These are phyloP conservation scores for Prunella vulgaris DNA, from an alignment of 257 asterid species.

Conservation along the genomic window DNA sequence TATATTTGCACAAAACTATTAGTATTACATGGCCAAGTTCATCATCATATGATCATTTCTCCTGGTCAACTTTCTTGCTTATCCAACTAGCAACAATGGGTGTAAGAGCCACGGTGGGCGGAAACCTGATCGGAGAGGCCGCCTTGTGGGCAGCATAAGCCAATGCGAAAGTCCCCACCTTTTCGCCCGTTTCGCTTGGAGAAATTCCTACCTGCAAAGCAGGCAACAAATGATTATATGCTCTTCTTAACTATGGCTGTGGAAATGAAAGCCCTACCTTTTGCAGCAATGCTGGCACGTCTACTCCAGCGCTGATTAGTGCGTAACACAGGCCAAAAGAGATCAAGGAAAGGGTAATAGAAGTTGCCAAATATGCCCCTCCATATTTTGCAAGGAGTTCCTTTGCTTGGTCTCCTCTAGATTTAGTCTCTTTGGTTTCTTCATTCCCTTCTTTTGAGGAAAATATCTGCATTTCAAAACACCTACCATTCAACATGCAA, in stretches of 20 bases:
- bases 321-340: conserved; percentile 79
- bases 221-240: background rate
- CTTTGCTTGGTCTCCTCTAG: conserved; percentile 86
- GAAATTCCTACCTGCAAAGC: conserved; percentile 68
- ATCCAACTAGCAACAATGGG: conserved; percentile 93
- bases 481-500: background rate
- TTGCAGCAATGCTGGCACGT: conserved; percentile 68
- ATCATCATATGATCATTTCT: conserved; percentile 28
- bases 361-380: conserved; percentile 94
- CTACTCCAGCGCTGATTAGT: conserved; percentile 76
- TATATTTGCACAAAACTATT: conserved; percentile 20
- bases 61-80: conserved; percentile 73
- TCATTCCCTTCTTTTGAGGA: conserved; percentile 53
- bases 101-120: conserved; percentile 95
- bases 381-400: conserved; percentile 88
- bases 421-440: conserved; percentile 40
- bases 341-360: conserved; percentile 84
- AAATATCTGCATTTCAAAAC: conserved; percentile 52
- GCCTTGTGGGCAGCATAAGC: conserved; percentile 99
- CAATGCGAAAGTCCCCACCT: conserved; percentile 90
- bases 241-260: too few species aligned
- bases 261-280: conserved; percentile 38
- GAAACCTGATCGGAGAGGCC: conserved; percentile 93
- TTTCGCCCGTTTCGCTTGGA: conserved; percentile 67
- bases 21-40: background rate